Evolutionary conservation across 2,329 filamentous ascomycete genomes (phyloP).

Genomic region (Pleoardoris graminearum): DNA sequence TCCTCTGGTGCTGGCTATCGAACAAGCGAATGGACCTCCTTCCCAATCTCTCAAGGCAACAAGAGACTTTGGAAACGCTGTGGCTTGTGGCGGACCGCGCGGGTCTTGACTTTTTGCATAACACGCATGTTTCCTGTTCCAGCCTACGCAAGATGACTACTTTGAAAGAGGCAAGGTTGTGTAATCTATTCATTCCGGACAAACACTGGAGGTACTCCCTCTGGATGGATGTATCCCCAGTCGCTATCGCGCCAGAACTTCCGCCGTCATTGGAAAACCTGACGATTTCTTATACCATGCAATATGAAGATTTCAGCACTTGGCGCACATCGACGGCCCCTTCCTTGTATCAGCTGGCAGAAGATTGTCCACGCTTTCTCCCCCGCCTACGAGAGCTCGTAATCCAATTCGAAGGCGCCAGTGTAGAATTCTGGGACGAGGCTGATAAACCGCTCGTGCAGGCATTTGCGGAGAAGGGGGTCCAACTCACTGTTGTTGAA

Average conservation of each 20-base stretch:
- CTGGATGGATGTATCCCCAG: neutral
- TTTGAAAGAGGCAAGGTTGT: constrained; percentile 7
- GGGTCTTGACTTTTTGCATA: neutral
- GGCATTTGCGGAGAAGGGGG: neutral
- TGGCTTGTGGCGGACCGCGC: neutral
- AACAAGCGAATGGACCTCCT: neutral
- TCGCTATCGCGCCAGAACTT: neutral
- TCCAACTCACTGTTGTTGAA: neutral
- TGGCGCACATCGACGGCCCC: neutral
- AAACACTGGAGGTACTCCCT: neutral
- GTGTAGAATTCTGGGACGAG: neutral
- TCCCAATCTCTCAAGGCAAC: constrained; percentile 17
- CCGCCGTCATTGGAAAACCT: constrained; percentile 7
- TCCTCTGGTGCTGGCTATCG: neutral
- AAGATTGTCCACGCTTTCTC: neutral
- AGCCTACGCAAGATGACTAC: neutral
- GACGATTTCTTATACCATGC: neutral
- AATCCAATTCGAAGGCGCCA: neutral
- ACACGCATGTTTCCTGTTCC: neutral
- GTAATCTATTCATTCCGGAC: constrained; percentile 4
- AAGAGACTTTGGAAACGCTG: constrained; percentile 21
- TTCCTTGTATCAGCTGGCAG: neutral
- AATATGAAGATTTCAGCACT: neutral
- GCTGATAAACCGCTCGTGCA: neutral
- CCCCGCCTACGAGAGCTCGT: constrained; percentile 3